phyloP scores from a whole-genome alignment of 1,284 basidiomycete genomes.

The Moesziomyces globuligerus region DNA sequence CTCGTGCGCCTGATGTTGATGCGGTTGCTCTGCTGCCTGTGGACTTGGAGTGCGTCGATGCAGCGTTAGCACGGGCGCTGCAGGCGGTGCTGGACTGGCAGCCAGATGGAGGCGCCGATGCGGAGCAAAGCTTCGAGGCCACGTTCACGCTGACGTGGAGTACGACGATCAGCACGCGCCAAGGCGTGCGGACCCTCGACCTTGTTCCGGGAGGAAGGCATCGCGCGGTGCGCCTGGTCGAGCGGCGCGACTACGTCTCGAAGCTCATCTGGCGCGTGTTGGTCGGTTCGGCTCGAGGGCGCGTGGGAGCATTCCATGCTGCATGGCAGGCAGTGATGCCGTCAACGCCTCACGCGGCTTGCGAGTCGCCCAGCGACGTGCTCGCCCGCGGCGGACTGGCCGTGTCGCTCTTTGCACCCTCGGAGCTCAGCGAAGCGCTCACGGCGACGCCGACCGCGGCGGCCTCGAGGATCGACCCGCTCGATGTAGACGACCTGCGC shows the following conservation, averaged over 20 bases:
- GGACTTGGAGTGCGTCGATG: slow-evolving; percentile 35
- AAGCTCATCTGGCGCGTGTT: slow-evolving; percentile 34
- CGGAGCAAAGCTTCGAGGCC: slow-evolving; percentile 21
- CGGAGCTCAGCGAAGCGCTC: slow-evolving; percentile 19
- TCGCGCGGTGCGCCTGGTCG: slow-evolving; percentile 19
- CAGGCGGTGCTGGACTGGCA: slow-evolving; percentile 33
- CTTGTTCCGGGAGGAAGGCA: slow-evolving; percentile 42
- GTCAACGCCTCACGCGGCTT: slow-evolving; percentile 4
- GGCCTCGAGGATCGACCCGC: slow-evolving; percentile 3
- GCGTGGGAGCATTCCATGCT: slow-evolving; percentile 24
- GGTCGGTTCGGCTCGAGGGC: slow-evolving; percentile 20
- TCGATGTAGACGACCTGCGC: slow-evolving; percentile 43
- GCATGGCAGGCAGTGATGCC: slow-evolving; percentile 38
- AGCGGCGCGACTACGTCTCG: slow-evolving; percentile 25
- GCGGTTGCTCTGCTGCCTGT: slow-evolving; percentile 12
- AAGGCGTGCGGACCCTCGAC: slow-evolving; percentile 28
- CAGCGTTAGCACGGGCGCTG: slow-evolving; percentile 32
- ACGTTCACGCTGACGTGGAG: slow-evolving; percentile 46
- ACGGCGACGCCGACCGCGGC: slow-evolving; percentile 14
- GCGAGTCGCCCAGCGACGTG: slow-evolving; percentile 18
- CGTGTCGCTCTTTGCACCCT: slow-evolving; percentile 16
- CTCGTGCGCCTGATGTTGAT: slow-evolving; percentile 3
- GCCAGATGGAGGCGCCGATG: slow-evolving; percentile 1
- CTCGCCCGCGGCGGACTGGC: slow-evolving; percentile 39
- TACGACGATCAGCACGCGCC: slow-evolving; percentile 10